Evolutionary conservation across 2,329 filamentous ascomycete genomes (phyloP).

Genomic region (Colletotrichum spaethianum): DNA sequence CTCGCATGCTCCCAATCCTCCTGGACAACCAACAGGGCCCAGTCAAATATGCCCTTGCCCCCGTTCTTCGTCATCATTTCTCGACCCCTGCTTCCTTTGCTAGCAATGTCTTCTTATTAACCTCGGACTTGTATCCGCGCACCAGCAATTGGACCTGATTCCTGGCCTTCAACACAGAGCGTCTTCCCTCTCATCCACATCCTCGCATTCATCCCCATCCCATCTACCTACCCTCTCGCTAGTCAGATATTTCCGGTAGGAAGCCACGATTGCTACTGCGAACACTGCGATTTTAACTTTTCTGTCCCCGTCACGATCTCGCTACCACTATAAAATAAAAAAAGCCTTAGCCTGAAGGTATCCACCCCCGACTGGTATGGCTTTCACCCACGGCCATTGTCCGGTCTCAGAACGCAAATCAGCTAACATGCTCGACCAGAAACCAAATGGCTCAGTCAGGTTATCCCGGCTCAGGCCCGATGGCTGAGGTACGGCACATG

Average conservation of each 20-base stretch:
- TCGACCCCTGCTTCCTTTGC: neutral
- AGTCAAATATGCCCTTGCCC: conserved; percentile 12
- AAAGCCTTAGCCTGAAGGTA: neutral
- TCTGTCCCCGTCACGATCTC: neutral
- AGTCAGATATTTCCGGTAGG: neutral
- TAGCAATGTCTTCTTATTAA: conserved; percentile 1
- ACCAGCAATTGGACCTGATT: neutral
- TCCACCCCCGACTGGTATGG: neutral
- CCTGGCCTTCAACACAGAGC: neutral
- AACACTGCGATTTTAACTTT: neutral
- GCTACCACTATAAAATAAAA: neutral
- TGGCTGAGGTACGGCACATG: neutral
- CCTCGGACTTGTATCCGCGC: conserved; percentile 7
- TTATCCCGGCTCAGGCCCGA: neutral
- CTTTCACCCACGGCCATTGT: neutral
- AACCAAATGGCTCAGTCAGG: conserved; percentile 2
- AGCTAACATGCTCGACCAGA: neutral
- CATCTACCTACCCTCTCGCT: neutral
- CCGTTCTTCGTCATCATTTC: neutral
- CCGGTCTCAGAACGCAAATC: neutral
- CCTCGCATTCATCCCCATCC: neutral
- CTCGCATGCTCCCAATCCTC: neutral
- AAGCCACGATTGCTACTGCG: neutral
- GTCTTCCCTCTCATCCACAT: neutral
- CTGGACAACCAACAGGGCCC: neutral